Base-by-base conservation (phyloP, 441 rosid species). In the Adansonia rubrostipa region DNA sequence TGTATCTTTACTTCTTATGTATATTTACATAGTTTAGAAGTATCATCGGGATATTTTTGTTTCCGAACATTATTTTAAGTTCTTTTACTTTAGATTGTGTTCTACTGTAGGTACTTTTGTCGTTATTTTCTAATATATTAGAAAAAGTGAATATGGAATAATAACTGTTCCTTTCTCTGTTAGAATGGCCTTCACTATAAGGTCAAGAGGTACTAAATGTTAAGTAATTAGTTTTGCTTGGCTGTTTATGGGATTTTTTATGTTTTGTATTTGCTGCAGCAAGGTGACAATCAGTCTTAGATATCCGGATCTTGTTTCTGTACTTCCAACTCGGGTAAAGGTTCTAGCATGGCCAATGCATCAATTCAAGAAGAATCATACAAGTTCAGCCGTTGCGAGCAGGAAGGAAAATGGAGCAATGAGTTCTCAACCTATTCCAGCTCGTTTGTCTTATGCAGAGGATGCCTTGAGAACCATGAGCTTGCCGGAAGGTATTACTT, bases 401-500 rank as follows among this genome's bases (percentile, higher is more conserved):
- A 73, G 78, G 71, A 80, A 79, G 28, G 85, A 75, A 80, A 86
- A 71, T 79, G 91, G 84, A 74, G 71, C 77, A 15, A 17, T 76
- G 47, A 85, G 86, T 75, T 84, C 81, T 78, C 84, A 79, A 36
- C 80, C 89, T 54, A 71, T 51, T 78, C 98, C 95, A 28, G 80
- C 85, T 81, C 95, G 92, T 62, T 88, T 94, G 71, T 82, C 96
- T 53, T 91, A 90, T 69, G 98, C 98, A 0, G 99, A 96, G 89
- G 92, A 93, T 80, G 97, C 97, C 72, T 86, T 94, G 62, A 83
- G 88, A 75, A 87, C 78, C 79, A 88, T 91, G 87, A 91, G 98
- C 84, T 88, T 96, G 77, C 97, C 97, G 19, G 96, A 90, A 92
- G 99, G 99, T 93, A 77, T 45, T 81, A 9, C 51, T 13, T 53